A percentile compares a stretch with the other conserved stretches of the same genome.
Conservation (phyloP, 1,284 basidiomycete species). For the Ceratobasidium sp. region DNA sequence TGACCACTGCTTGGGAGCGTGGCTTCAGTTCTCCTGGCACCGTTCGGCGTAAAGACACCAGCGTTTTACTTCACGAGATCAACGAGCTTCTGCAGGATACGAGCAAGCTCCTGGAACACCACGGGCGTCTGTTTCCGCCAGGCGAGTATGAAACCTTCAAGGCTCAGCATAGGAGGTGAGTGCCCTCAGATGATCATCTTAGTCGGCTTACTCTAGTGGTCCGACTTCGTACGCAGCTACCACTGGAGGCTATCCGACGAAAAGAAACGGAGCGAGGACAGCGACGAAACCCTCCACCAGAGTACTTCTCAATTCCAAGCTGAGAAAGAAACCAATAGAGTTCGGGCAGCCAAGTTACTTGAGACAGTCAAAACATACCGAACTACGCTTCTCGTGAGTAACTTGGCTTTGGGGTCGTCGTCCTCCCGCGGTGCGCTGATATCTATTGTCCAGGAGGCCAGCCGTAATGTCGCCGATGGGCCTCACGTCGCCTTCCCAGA, state of each 20-base stretch:
- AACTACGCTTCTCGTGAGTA: background rate
- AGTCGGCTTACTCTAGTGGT: background rate
- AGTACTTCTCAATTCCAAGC: background rate
- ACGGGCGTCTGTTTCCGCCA: background rate
- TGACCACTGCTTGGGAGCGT: background rate
- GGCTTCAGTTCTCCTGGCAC: background rate
- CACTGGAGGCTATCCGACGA: conserved; percentile 11
- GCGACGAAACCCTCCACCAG: background rate
- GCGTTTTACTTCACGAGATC: background rate
- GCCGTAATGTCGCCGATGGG: background rate
- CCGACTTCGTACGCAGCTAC: background rate
- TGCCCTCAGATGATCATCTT: background rate
- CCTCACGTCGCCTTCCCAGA: background rate
- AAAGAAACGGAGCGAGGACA: background rate
- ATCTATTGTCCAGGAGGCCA: background rate
- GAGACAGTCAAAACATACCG: background rate
- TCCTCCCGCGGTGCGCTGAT: background rate
- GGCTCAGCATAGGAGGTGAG: background rate
- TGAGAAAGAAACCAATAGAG: background rate
- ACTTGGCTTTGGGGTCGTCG: background rate
- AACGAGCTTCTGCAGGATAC: background rate
- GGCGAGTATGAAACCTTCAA: background rate
- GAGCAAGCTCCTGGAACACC: background rate
- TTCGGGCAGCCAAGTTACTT: background rate
- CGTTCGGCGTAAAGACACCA: background rate